Conservation (phyloP, 2,329 filamentous ascomycete genomes). For the Chaetomiaceae sp. region DNA sequence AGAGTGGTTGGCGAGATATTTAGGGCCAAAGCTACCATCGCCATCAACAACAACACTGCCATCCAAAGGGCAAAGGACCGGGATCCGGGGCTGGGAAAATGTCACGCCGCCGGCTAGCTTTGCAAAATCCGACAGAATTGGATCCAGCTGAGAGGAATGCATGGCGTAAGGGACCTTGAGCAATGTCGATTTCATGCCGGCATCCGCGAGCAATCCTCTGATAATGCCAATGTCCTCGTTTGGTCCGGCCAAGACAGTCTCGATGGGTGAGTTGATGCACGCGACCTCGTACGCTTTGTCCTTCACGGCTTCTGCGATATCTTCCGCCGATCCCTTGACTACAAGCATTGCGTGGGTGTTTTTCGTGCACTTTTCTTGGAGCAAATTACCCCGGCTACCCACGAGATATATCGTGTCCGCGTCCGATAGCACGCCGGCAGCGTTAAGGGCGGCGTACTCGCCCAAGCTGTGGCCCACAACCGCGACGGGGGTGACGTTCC, state of each 20-base stretch:
- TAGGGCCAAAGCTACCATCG: conserved; percentile 52
- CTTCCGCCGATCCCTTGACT: conserved; percentile 52
- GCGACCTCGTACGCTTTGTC: conserved; percentile 52
- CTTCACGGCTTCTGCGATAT: conserved; percentile 46
- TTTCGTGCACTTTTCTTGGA: conserved; percentile 60
- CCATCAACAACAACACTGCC: conserved; percentile 55
- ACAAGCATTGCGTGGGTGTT: conserved; percentile 60
- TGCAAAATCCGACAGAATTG: conserved; percentile 54
- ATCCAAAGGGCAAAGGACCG: conserved; percentile 67
- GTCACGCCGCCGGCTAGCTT: conserved; percentile 36
- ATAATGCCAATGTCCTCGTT: conserved; percentile 41
- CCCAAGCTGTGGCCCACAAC: conserved; percentile 63
- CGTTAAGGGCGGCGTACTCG: conserved; percentile 68
- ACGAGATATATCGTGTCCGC: conserved; percentile 68
- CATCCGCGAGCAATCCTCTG: conserved; percentile 32
- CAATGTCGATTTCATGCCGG: conserved; percentile 38
- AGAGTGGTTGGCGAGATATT: conserved; percentile 59
- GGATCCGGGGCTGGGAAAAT: conserved; percentile 46
- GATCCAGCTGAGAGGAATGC: conserved; percentile 48
- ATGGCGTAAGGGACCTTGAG: conserved; percentile 50
- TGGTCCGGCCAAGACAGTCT: conserved; percentile 61
- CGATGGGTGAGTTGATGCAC: conserved; percentile 71
- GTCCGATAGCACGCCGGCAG: conserved; percentile 66
- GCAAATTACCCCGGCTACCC: conserved; percentile 63
- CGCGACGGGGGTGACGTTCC: conserved; percentile 50